phyloP scores from a whole-genome alignment of 805 yeast species.

The Nakazawaea molendinolei region DNA sequence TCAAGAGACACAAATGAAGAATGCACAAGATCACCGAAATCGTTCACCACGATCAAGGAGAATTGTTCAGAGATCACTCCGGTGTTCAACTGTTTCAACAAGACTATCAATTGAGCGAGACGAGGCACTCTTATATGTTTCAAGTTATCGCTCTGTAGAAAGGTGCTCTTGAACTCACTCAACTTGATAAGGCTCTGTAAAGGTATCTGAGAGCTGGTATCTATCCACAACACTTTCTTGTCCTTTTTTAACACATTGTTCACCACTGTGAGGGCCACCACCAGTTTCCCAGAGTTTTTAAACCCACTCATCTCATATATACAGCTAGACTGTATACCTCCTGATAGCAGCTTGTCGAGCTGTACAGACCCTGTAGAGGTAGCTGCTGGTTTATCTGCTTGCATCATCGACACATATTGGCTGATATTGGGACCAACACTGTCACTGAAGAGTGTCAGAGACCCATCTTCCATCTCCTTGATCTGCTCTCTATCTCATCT shows the following conservation, averaged over 20 bases:
- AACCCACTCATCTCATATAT: slow-evolving; percentile 13
- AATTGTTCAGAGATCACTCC: background rate
- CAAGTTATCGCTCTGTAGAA: background rate
- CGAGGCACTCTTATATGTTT: slow-evolving; percentile 1
- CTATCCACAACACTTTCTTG: slow-evolving; percentile 12
- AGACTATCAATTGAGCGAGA: slow-evolving; percentile 3
- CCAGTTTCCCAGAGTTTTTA: slow-evolving; percentile 11
- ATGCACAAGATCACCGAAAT: slow-evolving; percentile 10
- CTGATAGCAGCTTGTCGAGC: slow-evolving; percentile 9
- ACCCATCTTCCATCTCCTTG: slow-evolving; percentile 2
- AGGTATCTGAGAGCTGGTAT: slow-evolving; percentile 8
- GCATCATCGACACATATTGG: background rate
- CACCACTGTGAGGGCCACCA: slow-evolving; percentile 6
- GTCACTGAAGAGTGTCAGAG: background rate
- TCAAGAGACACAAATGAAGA: slow-evolving; percentile 4
- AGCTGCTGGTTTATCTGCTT: background rate
- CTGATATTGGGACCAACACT: slow-evolving; percentile 1
- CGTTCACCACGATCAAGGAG: slow-evolving; percentile 8
- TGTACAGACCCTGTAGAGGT: slow-evolving; percentile 9
- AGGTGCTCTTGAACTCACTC: slow-evolving; percentile 6
- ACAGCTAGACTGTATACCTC: slow-evolving; percentile 8
- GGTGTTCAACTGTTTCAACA: slow-evolving; percentile 3
- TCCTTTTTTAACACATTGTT: slow-evolving; percentile 1
- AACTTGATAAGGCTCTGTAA: slow-evolving; percentile 6
- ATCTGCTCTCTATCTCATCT: background rate